A percentile compares a stretch with the other conserved stretches of the same genome.
These are phyloP conservation scores for Trichoderma gracile DNA, from an alignment of 2,329 filamentous ascomycete genomes.

Conservation along the genomic window DNA sequence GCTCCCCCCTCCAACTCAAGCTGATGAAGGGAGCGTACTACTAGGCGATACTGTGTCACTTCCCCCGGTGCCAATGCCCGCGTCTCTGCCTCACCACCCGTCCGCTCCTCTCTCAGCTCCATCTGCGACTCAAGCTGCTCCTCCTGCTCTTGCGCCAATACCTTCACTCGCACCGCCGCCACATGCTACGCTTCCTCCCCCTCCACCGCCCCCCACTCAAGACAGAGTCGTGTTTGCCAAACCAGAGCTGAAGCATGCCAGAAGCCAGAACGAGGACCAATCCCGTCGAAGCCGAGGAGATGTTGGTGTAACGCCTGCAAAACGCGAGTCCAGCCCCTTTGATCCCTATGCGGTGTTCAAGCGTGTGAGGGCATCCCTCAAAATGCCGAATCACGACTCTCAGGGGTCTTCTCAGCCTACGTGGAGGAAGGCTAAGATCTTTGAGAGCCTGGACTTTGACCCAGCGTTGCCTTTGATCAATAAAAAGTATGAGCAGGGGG, in stretches of 20 bases:
- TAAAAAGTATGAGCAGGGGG: constrained; percentile 60
- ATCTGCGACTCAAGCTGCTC: neutral
- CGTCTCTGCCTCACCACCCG: constrained; percentile 6
- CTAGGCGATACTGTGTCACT: constrained; percentile 23
- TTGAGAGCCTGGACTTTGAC: constrained; percentile 57
- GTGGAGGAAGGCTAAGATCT: constrained; percentile 49
- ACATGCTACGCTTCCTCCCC: neutral
- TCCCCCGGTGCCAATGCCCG: constrained; percentile 19
- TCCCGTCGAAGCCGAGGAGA: constrained; percentile 37
- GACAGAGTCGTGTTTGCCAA: constrained; percentile 54
- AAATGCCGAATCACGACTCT: constrained; percentile 28
- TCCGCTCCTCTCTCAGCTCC: constrained; percentile 13
- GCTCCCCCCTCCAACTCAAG: constrained; percentile 26
- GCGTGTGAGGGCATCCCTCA: constrained; percentile 53
- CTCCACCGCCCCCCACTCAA: constrained; percentile 26
- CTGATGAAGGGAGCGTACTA: constrained; percentile 28
- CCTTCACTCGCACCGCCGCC: neutral
- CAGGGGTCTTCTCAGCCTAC: constrained; percentile 28
- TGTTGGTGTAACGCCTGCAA: constrained; percentile 40
- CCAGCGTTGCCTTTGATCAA: constrained; percentile 55
- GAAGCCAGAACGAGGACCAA: constrained; percentile 51
- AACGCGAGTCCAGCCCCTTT: constrained; percentile 59
- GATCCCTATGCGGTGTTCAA: constrained; percentile 61
- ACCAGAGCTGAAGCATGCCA: constrained; percentile 59
- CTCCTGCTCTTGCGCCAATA: neutral